A percentile compares a stretch with the other conserved stretches of the same genome.
phyloP scores from a whole-genome alignment of 169 alveolate genomes.

The Plasmodium yoelii region DNA sequence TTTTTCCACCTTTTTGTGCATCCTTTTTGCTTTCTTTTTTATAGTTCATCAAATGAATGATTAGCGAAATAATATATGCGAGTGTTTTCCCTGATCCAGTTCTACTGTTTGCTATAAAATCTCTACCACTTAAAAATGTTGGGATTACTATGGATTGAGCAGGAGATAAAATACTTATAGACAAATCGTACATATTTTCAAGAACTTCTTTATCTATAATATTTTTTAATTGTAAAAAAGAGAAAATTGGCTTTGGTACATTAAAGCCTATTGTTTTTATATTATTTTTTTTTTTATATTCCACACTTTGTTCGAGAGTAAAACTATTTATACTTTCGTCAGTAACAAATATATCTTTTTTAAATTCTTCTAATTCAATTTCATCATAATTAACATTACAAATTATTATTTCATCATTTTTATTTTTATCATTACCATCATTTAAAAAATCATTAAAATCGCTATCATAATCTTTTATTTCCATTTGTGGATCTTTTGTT shows the following conservation, averaged over 20 bases:
- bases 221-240: slow-evolving; percentile 67
- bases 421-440: slow-evolving; percentile 2
- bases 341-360: slow-evolving; percentile 48
- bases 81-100: slow-evolving; percentile 97
- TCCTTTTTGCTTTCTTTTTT: slow-evolving; percentile 15
- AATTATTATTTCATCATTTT: slow-evolving; percentile 13
- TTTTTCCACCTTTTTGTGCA: not conserved
- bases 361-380: slow-evolving; percentile 19
- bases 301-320: slow-evolving; percentile 71
- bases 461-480: not conserved
- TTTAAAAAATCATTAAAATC: slow-evolving; percentile 12
- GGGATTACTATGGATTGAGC: slow-evolving; percentile 81
- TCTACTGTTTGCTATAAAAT: slow-evolving; percentile 95
- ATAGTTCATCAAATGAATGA: slow-evolving; percentile 91
- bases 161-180: slow-evolving; percentile 45
- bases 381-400: slow-evolving; percentile 40
- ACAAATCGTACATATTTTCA: slow-evolving; percentile 47
- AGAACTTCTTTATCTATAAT: slow-evolving; percentile 38
- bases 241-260: slow-evolving; percentile 64
- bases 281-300: slow-evolving; percentile 68
- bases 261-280: slow-evolving; percentile 63
- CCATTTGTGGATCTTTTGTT: not conserved
- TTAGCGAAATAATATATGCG: slow-evolving; percentile 93
- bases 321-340: slow-evolving; percentile 37
- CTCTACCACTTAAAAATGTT: slow-evolving; percentile 90